These are phyloP conservation scores for Talaromyces sp. DNA, from an alignment of 2,329 filamentous ascomycete genomes.

Conservation along the genomic window DNA sequence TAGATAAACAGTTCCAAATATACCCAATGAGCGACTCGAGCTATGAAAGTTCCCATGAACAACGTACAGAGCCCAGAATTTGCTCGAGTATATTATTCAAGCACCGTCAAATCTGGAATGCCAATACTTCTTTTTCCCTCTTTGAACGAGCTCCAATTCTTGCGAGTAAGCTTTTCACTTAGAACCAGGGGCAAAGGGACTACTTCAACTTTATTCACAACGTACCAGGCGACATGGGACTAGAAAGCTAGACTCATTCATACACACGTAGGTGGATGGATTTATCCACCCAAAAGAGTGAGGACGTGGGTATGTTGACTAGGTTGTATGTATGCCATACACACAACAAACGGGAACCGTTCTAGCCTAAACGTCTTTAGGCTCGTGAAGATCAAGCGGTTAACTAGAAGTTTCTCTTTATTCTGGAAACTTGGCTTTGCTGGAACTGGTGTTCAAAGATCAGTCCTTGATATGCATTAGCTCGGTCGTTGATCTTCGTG, in stretches of 20 bases:
- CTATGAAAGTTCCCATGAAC: neutral
- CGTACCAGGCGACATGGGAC: neutral
- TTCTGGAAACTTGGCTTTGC: neutral
- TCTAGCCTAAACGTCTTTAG: slow-evolving; percentile 4
- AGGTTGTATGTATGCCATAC: neutral
- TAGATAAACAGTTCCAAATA: neutral
- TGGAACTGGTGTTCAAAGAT: neutral
- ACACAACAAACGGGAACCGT: neutral
- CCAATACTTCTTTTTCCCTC: neutral
- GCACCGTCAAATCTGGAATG: neutral
- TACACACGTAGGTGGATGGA: neutral
- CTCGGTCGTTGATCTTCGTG: slow-evolving; percentile 6
- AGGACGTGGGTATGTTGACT: neutral
- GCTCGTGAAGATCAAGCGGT: neutral
- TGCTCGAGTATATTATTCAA: slow-evolving; percentile 1
- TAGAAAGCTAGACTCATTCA: neutral
- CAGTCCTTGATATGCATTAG: slow-evolving; percentile 11
- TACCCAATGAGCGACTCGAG: neutral
- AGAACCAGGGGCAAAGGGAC: neutral
- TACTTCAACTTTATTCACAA: neutral
- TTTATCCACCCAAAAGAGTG: neutral
- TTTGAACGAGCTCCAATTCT: neutral
- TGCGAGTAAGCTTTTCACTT: slow-evolving; percentile 6
- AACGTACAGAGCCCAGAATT: neutral
- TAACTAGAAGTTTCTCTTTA: slow-evolving; percentile 2